Percentiles rank a stretch among this genome's conserved stretches.
phyloP scores from a whole-genome alignment of 1,284 basidiomycete genomes.

The Marasmius sp. region DNA sequence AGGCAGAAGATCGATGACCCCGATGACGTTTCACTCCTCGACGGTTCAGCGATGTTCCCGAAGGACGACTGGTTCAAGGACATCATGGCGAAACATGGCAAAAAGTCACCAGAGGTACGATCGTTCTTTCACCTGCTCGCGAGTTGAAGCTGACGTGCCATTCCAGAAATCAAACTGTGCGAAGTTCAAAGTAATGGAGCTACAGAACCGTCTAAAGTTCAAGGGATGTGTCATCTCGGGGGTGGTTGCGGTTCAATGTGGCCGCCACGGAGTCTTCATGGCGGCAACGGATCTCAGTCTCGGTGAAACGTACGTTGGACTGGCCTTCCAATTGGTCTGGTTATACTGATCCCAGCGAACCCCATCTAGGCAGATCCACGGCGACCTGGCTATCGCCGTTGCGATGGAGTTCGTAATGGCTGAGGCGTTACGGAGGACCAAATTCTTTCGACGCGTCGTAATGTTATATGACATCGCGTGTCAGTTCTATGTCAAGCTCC shows the following conservation, averaged over 20 bases:
- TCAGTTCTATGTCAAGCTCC: slow-evolving; percentile 3
- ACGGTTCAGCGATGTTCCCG: not conserved
- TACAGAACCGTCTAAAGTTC: slow-evolving; percentile 5
- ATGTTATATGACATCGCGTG: slow-evolving; percentile 2
- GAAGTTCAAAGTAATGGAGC: not conserved
- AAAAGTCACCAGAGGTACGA: not conserved
- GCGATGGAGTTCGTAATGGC: not conserved
- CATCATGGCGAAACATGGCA: slow-evolving; percentile 6
- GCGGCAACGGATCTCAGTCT: not conserved
- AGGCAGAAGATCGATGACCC: slow-evolving; percentile 15
- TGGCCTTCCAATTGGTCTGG: not conserved
- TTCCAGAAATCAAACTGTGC: slow-evolving; percentile 7
- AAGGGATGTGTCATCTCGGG: not conserved
- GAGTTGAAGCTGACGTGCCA: not conserved
- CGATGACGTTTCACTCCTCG: slow-evolving; percentile 13
- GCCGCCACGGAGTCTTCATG: slow-evolving; percentile 1
- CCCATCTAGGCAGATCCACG: not conserved
- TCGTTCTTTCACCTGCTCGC: not conserved
- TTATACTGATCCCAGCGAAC: not conserved
- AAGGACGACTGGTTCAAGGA: slow-evolving; percentile 8
- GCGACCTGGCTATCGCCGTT: not conserved
- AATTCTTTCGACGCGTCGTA: not conserved
- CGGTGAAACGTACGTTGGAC: not conserved
- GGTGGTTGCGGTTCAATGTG: not conserved
- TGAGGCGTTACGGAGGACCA: not conserved